Base-by-base conservation (phyloP, 2,329 filamentous ascomycete genomes). In the Apiospora rasikravindrae region DNA sequence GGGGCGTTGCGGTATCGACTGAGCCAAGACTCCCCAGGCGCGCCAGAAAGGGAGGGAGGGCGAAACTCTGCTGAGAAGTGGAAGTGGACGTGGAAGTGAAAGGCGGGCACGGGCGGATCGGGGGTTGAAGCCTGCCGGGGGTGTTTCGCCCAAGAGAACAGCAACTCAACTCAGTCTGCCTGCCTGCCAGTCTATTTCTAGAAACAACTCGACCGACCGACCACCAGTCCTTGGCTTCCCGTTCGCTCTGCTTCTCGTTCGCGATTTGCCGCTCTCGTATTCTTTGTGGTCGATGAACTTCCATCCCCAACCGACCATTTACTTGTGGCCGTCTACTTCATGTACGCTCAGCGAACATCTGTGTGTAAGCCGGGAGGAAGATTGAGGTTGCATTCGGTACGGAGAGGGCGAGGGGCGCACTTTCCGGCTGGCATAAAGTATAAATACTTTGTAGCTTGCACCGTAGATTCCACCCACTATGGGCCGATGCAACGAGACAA, bases 91-190 rank as follows among this genome's bases (percentile, higher is more conserved):
- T 64, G 57, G 57, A 64, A 64, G 57, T 64, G 57, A 64, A 69
- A 51, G 49, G 68, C 68, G 68, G 68, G 68, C 68, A 69, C 68
- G 68, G 68, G 68, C 68, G 68, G 68, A 69, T 69, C 68, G 68
- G 68, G 68, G 47, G 68, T 69, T 37, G 68, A 69, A 69, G 68
- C 45, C 45, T 53, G 45, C 47, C 68, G 68, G 45, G 47, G 47
- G 67, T 45, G 44, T 69, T 69, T 49, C 67, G 67, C 57, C 57
- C 57, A 64, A 40, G 57, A 64, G 66, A 19, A 44, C 40, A 68
- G 16, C 19, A 10, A 4, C 6, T 47, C 13, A 29, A 37, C n/a
- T 16, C 37, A 67, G 16, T n/a, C n/a, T n/a, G n/a, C n/a, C n/a
- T n/a, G n/a, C 47, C 66, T 26, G 24, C 33, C 66, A 26, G 40